phyloP scores from a whole-genome alignment of 176 grass and related monocot genomes.

The Sorghum bicolor region DNA sequence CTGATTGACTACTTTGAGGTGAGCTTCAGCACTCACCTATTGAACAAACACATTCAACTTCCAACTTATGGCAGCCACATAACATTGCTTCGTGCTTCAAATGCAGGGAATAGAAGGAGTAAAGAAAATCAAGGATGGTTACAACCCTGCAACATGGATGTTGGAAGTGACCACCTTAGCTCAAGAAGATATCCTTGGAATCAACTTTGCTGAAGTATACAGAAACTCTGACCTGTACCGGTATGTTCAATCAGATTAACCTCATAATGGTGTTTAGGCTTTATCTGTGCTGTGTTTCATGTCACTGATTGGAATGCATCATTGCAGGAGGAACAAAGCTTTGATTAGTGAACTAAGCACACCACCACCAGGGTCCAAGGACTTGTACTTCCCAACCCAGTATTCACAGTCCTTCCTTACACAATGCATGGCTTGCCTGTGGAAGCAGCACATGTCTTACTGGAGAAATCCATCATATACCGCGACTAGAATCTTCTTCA shows the following conservation, averaged over 20 bases:
- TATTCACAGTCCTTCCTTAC: constrained; percentile 71
- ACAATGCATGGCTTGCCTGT: constrained; percentile 81
- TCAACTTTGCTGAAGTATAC: constrained; percentile 74
- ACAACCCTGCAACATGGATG: constrained; percentile 98
- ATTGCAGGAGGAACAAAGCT: constrained; percentile 79
- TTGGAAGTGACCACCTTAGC: constrained; percentile 68
- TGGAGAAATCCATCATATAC: constrained; percentile 96
- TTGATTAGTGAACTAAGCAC: constrained; percentile 67
- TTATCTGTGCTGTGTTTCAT: neutral
- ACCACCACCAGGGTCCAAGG: constrained; percentile 69
- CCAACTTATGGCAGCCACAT: constrained; percentile 10
- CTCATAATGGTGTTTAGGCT: neutral
- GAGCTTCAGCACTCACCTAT: constrained; percentile 19
- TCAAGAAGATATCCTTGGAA: constrained; percentile 74
- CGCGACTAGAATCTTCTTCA: constrained; percentile 95
- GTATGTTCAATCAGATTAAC: constrained; percentile 37
- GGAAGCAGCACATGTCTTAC: constrained; percentile 93
- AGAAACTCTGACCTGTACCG: constrained; percentile 65
- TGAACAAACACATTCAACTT: neutral
- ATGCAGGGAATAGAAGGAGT: constrained; percentile 74
- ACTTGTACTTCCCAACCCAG: constrained; percentile 66
- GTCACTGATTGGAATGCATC: constrained; percentile 23
- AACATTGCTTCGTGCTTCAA: constrained; percentile 15
- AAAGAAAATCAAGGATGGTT: constrained; percentile 85
- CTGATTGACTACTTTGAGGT: constrained; percentile 90